Evolutionary conservation across 2,329 filamentous ascomycete genomes (phyloP), one percentile per base, ranked within the genome.

Genomic region (Metarhizium brunneum): DNA sequence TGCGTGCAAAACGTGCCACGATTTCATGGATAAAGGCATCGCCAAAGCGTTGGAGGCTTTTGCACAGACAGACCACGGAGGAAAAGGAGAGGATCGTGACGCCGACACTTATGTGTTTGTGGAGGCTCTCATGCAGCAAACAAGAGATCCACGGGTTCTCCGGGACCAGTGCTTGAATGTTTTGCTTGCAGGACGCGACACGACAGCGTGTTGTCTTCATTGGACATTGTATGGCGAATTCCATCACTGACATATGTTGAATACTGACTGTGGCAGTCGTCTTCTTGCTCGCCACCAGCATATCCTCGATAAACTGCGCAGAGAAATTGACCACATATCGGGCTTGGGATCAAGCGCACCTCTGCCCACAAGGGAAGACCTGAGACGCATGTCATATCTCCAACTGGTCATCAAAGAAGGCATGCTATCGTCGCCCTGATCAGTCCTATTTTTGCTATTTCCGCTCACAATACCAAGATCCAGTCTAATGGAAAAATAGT

Each of bases 301-400:
- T 13, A 45, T 58, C 13, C 57, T 58, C 36, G 3, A 57, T 20
- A 52, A 56, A 50, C 57, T 64, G 7, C 60, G 60, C 6, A 50
- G 49, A 16, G 59, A 60, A 40, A 40, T 56, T n/a, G 30, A 52
- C 10, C 38, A 53, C 2, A 42, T 18, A 25, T 53, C 30, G 20
- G 62, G 8, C 25, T 56, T 4, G 14, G 53, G 2, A n/a, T 35
- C 4, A 60, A 60, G 30, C 54, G 59, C 2, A 13, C 52, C 2
- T 50, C 51, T 20, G 2, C 47, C 30, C 36, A 55, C 45, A 29
- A 52, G 2, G 14, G 58, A 58, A 40, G 49, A 38, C 25, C 53
- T 67, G 18, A 64, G 62, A 51, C 55, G 52, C 30, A 63, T 63
- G 59, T 54, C 59, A 5, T 62, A 65, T 48, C 59, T 67, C 14